phyloP scores from a whole-genome alignment of 805 yeast genomes.

The Metschnikowia shivogae region DNA sequence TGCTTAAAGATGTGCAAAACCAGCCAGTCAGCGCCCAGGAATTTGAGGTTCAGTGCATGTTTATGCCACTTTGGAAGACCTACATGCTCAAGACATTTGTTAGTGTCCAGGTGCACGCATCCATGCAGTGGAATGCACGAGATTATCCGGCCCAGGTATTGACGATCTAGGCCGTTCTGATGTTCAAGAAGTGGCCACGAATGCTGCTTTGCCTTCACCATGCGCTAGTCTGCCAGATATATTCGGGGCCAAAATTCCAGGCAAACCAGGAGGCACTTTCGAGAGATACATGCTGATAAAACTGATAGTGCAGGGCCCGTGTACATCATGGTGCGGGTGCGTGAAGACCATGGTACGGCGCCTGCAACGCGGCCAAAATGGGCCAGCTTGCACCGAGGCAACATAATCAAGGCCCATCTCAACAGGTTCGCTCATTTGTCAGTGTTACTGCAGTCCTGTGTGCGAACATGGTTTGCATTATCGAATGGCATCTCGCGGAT shows the following conservation, averaged over 20 bases:
- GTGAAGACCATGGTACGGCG: not conserved
- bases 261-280: too few species aligned
- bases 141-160: not conserved
- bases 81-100: not conserved
- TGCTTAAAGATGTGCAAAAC: not conserved
- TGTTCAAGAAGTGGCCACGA: not conserved
- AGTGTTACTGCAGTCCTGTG: not conserved
- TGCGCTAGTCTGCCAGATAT: too few species aligned
- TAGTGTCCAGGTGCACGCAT: not conserved
- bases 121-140: not conserved
- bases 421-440: conserved; percentile 1
- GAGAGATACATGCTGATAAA: too few species aligned
- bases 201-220: too few species aligned
- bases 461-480: not conserved
- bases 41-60: not conserved
- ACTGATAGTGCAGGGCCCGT: too few species aligned
- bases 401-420: conserved; percentile 2
- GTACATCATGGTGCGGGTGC: not conserved
- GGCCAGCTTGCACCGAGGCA: not conserved
- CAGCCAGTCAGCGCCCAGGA: not conserved
- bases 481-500: conserved; percentile 6
- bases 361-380: not conserved
- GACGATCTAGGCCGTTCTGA: not conserved
- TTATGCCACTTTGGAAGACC: not conserved
- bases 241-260: too few species aligned